Evolutionary conservation across 257 asterid species (phyloP).

Genomic region (Agastache rugosa): DNA sequence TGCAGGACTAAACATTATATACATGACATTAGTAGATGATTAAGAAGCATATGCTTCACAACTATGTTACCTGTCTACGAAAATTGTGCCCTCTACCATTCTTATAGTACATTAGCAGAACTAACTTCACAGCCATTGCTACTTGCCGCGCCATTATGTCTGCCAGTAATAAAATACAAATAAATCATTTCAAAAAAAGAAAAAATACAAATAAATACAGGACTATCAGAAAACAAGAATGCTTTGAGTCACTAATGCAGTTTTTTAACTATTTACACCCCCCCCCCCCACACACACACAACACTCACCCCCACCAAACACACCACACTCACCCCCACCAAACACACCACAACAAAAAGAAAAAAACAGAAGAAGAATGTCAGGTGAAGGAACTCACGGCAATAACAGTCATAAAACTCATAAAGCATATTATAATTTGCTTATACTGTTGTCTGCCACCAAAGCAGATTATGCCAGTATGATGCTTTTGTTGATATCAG

Average conservation of each 20-base stretch:
- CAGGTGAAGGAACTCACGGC: not conserved
- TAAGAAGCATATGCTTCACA: slow-evolving; percentile 19
- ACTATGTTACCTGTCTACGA: slow-evolving; percentile 75
- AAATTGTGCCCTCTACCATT: slow-evolving; percentile 85
- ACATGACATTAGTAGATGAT: not conserved
- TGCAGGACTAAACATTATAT: slow-evolving; percentile 17
- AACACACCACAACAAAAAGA: not conserved
- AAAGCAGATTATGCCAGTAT: slow-evolving; percentile 9
- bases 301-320: no score
- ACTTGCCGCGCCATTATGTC: slow-evolving; percentile 87
- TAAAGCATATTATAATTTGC: not conserved
- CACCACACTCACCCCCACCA: no score
- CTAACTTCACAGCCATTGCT: slow-evolving; percentile 80
- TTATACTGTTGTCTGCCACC: not conserved
- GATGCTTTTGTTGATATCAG: slow-evolving; percentile 10
- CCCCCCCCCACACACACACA: not conserved
- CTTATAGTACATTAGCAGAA: slow-evolving; percentile 76
- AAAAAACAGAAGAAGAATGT: not conserved
- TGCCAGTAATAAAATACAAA: slow-evolving; percentile 40
- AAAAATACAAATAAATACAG: slow-evolving; percentile 23
- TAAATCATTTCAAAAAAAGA: no score
- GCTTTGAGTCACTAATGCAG: slow-evolving; percentile 11
- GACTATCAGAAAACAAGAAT: slow-evolving; percentile 10
- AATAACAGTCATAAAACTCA: not conserved
- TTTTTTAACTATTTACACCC: not conserved